These are phyloP conservation scores for Thielaviopsis punctulata DNA, from an alignment of 2,329 filamentous ascomycete species.

Conservation along the genomic window DNA sequence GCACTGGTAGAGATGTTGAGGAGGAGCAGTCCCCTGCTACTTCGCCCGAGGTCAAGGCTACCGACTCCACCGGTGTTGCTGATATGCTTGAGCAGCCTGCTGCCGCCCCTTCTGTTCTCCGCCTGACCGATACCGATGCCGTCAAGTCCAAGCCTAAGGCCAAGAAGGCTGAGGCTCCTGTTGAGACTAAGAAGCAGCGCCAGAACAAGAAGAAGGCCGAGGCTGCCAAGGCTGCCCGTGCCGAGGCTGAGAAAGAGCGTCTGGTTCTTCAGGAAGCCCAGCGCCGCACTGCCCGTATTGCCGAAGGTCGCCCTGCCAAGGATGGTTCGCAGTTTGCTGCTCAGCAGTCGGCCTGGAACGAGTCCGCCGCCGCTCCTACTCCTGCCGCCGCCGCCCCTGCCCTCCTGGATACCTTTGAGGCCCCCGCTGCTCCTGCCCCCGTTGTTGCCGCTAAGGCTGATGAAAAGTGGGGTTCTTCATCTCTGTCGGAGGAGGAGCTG, in stretches of 20 bases:
- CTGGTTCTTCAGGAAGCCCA: conserved; percentile 66
- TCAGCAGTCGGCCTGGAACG: conserved; percentile 27
- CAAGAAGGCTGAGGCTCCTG: conserved; percentile 44
- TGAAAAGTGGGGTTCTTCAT: conserved; percentile 27
- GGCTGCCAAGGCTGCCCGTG: conserved; percentile 54
- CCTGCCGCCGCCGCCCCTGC: conserved; percentile 23
- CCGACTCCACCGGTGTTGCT: conserved; percentile 51
- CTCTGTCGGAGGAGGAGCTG: conserved; percentile 46
- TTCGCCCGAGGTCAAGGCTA: conserved; percentile 44
- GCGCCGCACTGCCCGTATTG: conserved; percentile 61
- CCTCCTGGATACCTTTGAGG: conserved; percentile 34
- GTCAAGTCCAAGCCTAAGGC: conserved; percentile 45
- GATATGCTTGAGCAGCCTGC: conserved; percentile 76
- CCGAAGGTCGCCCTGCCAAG: conserved; percentile 68
- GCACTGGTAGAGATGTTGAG: conserved; percentile 58
- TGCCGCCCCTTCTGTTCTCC: conserved; percentile 55
- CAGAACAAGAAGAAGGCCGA: conserved; percentile 85
- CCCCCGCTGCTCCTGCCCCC: conserved; percentile 23
- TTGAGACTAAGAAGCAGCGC: conserved; percentile 85
- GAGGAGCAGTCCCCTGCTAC: conserved; percentile 58
- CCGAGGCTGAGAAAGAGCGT: conserved; percentile 64
- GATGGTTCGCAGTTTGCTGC: conserved; percentile 49
- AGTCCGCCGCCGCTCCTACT: conserved; percentile 18
- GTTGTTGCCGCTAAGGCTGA: conserved; percentile 20
- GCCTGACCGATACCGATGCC: conserved; percentile 45